Percentiles rank a stretch among this genome's conserved stretches.
phyloP scores from a whole-genome alignment of 257 asterid species.

The Nicotiana otophora region DNA sequence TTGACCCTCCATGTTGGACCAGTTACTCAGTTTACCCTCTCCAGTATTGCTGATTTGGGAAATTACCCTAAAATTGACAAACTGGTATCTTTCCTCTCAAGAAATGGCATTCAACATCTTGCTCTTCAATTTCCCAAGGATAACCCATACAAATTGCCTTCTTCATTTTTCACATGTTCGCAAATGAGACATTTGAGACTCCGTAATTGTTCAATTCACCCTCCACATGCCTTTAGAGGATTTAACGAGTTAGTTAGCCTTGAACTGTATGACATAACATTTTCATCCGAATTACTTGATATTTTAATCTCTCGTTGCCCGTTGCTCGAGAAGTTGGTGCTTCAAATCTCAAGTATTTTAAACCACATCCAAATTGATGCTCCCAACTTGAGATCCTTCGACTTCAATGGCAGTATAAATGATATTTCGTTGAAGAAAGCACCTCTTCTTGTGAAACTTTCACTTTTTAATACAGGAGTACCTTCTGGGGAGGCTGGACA shows the following conservation, averaged over 20 bases:
- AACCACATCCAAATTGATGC: no score
- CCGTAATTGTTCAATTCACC: no score
- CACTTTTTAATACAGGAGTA: not conserved
- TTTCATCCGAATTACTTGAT: no score
- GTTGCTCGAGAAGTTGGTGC: no score
- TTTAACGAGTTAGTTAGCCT: no score
- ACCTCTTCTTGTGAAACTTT: not conserved
- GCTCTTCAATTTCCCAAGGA: not conserved
- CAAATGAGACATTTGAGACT: no score
- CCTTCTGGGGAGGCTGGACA: not conserved
- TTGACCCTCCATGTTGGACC: conserved; percentile 13
- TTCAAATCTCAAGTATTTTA: no score
- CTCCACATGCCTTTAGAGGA: no score
- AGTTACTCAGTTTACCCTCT: not conserved
- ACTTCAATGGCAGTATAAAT: not conserved
- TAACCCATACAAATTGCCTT: not conserved
- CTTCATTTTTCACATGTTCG: no score
- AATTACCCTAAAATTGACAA: not conserved
- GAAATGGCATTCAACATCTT: not conserved
- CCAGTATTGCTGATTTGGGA: not conserved
- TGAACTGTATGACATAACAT: no score
- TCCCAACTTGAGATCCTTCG: no score
- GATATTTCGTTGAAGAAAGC: not conserved
- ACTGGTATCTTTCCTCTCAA: not conserved
- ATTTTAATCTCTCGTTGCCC: no score